Base-by-base conservation (phyloP, 805 yeast species). In the Cyberlindnera mycetangii region DNA sequence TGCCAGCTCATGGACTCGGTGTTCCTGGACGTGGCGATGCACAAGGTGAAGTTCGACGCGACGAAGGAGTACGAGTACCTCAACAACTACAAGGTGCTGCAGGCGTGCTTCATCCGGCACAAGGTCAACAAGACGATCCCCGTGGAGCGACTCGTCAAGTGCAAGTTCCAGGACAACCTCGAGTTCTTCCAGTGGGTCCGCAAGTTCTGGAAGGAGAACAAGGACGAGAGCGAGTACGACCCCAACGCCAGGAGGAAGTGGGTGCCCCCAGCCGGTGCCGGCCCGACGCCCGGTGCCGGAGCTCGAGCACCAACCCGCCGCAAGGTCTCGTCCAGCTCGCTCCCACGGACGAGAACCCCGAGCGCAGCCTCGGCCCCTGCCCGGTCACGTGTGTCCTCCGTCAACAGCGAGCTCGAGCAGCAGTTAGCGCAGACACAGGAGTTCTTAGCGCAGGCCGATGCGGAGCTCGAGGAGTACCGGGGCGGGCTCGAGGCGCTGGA, bases 121-220 rank as follows among this genome's bases (percentile, higher is more conserved):
- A 70, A 73, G 36, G 80, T 93, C 49, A 79, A 82, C 44, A 81
- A 89, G 55, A 74, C 78, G 15, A 79, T 93, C 24, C 90, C 89
- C 22, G 93, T 89, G 22, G 96, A 88, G 47, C 74, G 76, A 50
- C 72, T 93, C 48, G 79, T 86, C 62, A 88, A 87, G 65, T 93
- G 97, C 69, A 74, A 86, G 58, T 78, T 93, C 54, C 99, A 93
- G 64, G 98, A 92, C 60, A 93, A 93, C 64, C 74, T 93, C 56
- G 98, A 90, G 67, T 85, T 93, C 57, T 69, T 90, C 51, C 99
- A 93, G 67, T 93, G 97, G 97, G 72, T 89, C 58, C 83, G 86
- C 59, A 76, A 76, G 56, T 82, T 72, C 57, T 92, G 98, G 97
- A 72, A 74, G 50, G 92, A 85, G 42, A 74, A 79, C 58, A 82